Evolutionary conservation across 257 asterid species (phyloP).

Genomic region (Euphrasia confusa): DNA sequence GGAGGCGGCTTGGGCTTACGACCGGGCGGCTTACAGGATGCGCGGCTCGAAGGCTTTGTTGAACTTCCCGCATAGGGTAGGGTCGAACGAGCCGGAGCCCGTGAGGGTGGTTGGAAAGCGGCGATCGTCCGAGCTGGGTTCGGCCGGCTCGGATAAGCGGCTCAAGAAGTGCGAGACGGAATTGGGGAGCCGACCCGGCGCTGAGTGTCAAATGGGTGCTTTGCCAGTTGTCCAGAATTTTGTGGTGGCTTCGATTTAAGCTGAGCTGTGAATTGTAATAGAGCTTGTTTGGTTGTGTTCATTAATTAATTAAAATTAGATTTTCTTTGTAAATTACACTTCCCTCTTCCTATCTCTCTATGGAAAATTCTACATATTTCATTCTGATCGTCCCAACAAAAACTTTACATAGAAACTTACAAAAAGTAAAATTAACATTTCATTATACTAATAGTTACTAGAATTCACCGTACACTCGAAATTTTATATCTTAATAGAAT

Average conservation of each 20-base stretch:
- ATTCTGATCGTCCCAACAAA: too few relatives aligned
- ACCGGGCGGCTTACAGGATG: conserved; percentile 67
- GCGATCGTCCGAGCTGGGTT: conserved; percentile 42
- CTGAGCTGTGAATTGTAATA: neutral
- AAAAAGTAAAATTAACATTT: too few relatives aligned
- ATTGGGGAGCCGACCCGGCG: conserved; percentile 40
- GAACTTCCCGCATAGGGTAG: conserved; percentile 52
- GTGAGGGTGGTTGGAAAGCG: conserved; percentile 49
- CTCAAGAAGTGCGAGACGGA: conserved; percentile 42
- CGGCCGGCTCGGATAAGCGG: conserved; percentile 42
- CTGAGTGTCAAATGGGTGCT: conserved; percentile 25
- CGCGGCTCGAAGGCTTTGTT: conserved; percentile 68
- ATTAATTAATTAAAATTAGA: neutral
- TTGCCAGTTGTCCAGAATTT: conserved; percentile 39
- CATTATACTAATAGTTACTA: too few relatives aligned
- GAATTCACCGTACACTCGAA: too few relatives aligned
- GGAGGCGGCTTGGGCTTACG: conserved; percentile 78
- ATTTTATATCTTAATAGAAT: too few relatives aligned
- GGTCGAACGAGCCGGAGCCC: conserved; percentile 62
- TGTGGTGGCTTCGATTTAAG: conserved; percentile 30
- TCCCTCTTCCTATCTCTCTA: too few relatives aligned
- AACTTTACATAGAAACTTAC: too few relatives aligned
- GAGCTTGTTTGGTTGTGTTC: conserved; percentile 17
- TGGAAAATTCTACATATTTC: too few relatives aligned
- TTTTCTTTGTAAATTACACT: neutral